Conservation (phyloP, 2,329 filamentous ascomycete species). For the Pseudogymnoascus sp. region DNA sequence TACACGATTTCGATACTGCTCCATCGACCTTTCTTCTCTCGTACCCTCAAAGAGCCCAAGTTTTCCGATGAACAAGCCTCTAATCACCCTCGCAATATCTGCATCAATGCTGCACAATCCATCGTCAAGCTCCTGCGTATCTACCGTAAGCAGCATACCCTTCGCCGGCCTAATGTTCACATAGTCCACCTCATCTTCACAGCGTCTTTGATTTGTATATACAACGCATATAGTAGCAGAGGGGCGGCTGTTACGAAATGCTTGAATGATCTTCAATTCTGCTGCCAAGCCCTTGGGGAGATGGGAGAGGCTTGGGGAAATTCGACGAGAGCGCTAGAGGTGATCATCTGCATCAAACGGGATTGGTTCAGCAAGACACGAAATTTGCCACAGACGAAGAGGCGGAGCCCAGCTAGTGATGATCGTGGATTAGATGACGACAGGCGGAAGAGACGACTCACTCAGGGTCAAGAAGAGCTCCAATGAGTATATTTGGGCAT, state of each 20-base stretch:
- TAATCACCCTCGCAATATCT: conserved; percentile 7
- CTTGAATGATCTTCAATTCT: conserved; percentile 12
- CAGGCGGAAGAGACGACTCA: conserved; percentile 10
- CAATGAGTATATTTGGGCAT: background rate
- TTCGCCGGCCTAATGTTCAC: conserved; percentile 11
- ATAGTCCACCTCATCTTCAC: conserved; percentile 13
- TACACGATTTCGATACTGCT: conserved; percentile 11
- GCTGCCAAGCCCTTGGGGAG: conserved; percentile 12
- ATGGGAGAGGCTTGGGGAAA: conserved; percentile 12
- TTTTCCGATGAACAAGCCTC: background rate
- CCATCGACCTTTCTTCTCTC: conserved; percentile 12
- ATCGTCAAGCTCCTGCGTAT: conserved; percentile 10
- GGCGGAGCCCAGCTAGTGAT: background rate
- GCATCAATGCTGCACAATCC: conserved; percentile 10
- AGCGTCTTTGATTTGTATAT: conserved; percentile 12
- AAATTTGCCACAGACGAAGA: conserved; percentile 9
- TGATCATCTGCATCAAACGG: conserved; percentile 12
- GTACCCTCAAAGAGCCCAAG: background rate
- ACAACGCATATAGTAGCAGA: conserved; percentile 11
- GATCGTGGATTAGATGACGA: background rate
- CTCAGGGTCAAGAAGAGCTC: background rate
- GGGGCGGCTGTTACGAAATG: background rate
- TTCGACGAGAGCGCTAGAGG: conserved; percentile 10
- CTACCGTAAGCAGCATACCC: conserved; percentile 12
- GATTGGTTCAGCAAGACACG: conserved; percentile 12